Evolutionary conservation across 306 rosid species (phyloP), one percentile per base, ranked within the genome.

Genomic region (Cucurbita pepo): DNA sequence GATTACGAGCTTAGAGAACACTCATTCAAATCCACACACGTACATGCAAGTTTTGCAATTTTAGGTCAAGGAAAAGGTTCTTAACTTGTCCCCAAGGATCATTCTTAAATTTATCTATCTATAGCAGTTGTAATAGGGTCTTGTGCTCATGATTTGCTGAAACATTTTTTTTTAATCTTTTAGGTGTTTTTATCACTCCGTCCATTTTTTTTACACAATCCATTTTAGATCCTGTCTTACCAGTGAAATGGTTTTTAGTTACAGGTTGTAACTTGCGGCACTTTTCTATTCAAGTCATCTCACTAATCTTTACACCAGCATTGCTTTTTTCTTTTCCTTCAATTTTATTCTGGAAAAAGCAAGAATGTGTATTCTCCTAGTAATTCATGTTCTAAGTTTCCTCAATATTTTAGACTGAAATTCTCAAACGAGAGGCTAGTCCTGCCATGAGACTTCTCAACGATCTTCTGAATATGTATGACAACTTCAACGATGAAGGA

Each of bases 371-470:
- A n/a, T 63, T 66, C 19, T 48, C 51, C 45, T 18, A 18, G 45
- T 6, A 41, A 43, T 30, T 18, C 37, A 16, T 74, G 56, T 14
- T 59, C 44, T 74, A 74, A 45, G 34, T 72, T 44, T 73, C 10
- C 58, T 73, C 21, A 10, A 63, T 48, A 56, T 75, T 78, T 54
- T 79, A 94, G 99, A 81, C 95, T 51, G 99, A 94, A 83, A 91
- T 94, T 79, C 82, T 89, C 85, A 94, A 89, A 83, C 82, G 78
- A 47, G 99, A 87, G 81, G 99, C 96, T 62, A 80, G 91, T 70
- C 95, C 90, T 56, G 95, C 97, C 56, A 94, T 89, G 99, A 85
- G 88, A 85, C 78, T 94, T 82, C 96, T 91, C 75, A 89, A 94
- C 47, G 96, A 94, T 64, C 97, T 94, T 72, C 80, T 94, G 88